Evolutionary conservation across 176 grass and related monocot genomes (phyloP), one percentile per base, ranked within the genome.

Genomic region (Ampelocalamus luodianensis): DNA sequence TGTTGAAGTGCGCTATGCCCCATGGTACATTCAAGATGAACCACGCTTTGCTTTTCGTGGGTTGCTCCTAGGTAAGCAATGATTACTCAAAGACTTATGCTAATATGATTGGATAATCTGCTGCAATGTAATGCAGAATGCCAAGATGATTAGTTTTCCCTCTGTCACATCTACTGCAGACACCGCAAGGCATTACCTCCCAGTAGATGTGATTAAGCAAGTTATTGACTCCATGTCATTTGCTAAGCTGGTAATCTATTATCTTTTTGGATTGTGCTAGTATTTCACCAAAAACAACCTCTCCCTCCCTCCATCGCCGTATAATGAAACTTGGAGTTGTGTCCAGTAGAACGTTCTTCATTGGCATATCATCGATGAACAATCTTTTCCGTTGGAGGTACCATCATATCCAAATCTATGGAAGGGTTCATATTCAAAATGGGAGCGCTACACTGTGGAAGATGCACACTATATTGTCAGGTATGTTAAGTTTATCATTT

Each of bases 341-440:
- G 85, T 94, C 89, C 93, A 95, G 91, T 98, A 98, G 96, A 98
- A 95, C 73, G 93, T 98, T 92, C 93, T 95, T 89, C 96, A 98
- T 83, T 98, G 96, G 96, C 96, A 98, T 90, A 95, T 98, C 79
- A 92, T 98, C 89, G 93, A 98, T 48, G 89, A 93, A 53, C 67
- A 98, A 88, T 93, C 96, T 50, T 98, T 98, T 78, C 96, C 96
- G 6, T 89, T 98, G 78, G 93, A 98, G 85, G 86, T 98, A 63
- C 89, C 91, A 32, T 95, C 96, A 62, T 95, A 92, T 79, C 96
- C 93, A 76, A 85, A 98, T 68, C 85, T 98, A 65, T 98, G 93
- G 96, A 87, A 91, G 83, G 93, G 93, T 77, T 93, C 96, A 55
- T 98, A 94, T 82, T 83, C 91, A 42, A 95, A 94, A 83, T 88